phyloP scores from a whole-genome alignment of 345 rosid species.

The Pugionium dolabratum region DNA sequence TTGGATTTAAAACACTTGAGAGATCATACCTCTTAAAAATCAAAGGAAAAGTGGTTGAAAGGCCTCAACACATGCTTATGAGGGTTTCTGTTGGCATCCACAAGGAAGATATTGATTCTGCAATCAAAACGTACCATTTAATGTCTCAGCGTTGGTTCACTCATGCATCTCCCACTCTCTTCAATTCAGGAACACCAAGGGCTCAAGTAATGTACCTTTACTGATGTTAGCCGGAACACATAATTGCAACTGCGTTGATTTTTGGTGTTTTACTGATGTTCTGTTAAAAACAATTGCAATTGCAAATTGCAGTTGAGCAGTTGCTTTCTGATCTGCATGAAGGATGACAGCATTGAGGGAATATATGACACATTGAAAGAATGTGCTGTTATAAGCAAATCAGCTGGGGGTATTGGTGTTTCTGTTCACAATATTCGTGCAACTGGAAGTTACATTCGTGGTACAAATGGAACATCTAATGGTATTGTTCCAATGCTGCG shows the following conservation, averaged over 20 bases:
- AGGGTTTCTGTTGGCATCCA: constrained; percentile 93
- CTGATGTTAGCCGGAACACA: not conserved
- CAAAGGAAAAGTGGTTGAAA: constrained; percentile 80
- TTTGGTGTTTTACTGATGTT: not conserved
- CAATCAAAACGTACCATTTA: constrained; percentile 72
- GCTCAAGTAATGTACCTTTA: constrained; percentile 54
- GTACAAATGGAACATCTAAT: constrained; percentile 79
- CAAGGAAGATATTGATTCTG: constrained; percentile 79
- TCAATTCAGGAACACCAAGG: constrained; percentile 88
- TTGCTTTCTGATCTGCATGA: constrained; percentile 91
- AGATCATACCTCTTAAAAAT: constrained; percentile 86
- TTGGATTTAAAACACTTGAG: constrained; percentile 93
- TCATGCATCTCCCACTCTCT: constrained; percentile 94
- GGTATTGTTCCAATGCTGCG: constrained; percentile 75
- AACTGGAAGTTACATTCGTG: constrained; percentile 47
- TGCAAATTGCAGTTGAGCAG: constrained; percentile 74
- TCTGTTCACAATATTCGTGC: constrained; percentile 58
- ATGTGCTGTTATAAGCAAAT: constrained; percentile 93
- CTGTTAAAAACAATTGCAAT: not conserved
- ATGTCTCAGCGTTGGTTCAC: constrained; percentile 98
- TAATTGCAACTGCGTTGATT: too few relatives aligned
- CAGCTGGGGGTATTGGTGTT: constrained; percentile 94
- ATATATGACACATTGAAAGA: constrained; percentile 91
- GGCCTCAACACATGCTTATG: constrained; percentile 97
- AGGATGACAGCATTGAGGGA: constrained; percentile 94